A percentile compares a stretch with the other conserved stretches of the same genome.
phyloP scores from a whole-genome alignment of 106 monocot genomes.

The Dendrobium chrysotoxum region DNA sequence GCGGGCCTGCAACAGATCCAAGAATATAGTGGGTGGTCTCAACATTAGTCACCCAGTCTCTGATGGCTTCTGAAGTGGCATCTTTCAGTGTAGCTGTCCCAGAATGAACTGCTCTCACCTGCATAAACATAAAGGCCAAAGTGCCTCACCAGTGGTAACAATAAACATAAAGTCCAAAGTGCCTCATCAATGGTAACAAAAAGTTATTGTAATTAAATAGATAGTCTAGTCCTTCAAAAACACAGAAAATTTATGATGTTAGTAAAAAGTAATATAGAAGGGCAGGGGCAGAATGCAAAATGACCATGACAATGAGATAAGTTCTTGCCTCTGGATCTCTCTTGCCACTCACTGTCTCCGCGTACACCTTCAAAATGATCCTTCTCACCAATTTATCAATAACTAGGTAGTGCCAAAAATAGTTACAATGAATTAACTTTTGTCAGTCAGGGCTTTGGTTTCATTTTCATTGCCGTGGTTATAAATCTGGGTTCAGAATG shows the following conservation, averaged over 20 bases:
- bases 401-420: not conserved
- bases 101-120: constrained; percentile 65
- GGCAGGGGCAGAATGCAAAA: not conserved
- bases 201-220: not conserved
- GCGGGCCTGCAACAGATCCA: constrained; percentile 70
- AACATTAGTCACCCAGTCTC: constrained; percentile 78
- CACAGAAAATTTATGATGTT: not conserved
- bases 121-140: not conserved
- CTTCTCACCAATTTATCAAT: not conserved
- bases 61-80: constrained; percentile 70
- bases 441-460: not conserved
- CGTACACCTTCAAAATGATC: not conserved
- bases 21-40: constrained; percentile 76
- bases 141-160: not conserved
- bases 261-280: not conserved
- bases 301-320: not conserved
- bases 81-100: constrained; percentile 73
- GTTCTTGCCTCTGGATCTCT: not conserved
- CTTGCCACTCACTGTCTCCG: not conserved
- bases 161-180: not conserved
- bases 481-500: not conserved
- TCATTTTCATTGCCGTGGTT: not conserved
- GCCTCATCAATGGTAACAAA: not conserved
- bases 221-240: not conserved
- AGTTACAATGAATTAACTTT: not conserved